A percentile compares a stretch with the other conserved stretches of the same genome.
Conservation (phyloP, 192 early-diverging fungal species). For the Mortierella hygrophila region DNA sequence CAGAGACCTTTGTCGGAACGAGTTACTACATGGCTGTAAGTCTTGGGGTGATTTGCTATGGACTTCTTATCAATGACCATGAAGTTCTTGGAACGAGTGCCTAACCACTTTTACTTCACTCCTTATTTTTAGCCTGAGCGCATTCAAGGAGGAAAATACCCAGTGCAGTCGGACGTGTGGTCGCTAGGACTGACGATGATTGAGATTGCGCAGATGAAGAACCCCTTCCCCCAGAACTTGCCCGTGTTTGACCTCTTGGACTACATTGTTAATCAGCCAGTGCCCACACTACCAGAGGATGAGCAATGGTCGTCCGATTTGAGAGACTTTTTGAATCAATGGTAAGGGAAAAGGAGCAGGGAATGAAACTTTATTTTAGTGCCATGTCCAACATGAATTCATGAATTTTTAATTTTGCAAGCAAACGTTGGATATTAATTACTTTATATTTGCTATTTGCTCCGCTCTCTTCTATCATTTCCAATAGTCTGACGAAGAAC, state of each 20-base stretch:
- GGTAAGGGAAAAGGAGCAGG: slow-evolving; percentile 61
- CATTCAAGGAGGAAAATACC: slow-evolving; percentile 90
- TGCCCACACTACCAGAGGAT: slow-evolving; percentile 80
- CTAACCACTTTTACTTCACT: not conserved
- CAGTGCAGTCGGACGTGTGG: slow-evolving; percentile 97
- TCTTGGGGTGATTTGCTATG: not conserved
- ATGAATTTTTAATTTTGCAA: not conserved
- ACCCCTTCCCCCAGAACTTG: slow-evolving; percentile 89
- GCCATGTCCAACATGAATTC: not conserved
- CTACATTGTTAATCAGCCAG: slow-evolving; percentile 91
- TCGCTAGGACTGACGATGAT: slow-evolving; percentile 93
- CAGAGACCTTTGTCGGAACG: slow-evolving; percentile 97
- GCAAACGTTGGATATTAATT: slow-evolving; percentile 16
- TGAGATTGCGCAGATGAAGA: slow-evolving; percentile 92
- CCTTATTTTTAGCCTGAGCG: slow-evolving; percentile 85
- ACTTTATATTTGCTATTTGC: slow-evolving; percentile 8
- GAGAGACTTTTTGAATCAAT: slow-evolving; percentile 78
- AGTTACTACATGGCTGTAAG: slow-evolving; percentile 95
- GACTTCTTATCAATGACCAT: not conserved
- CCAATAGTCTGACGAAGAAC: slow-evolving; percentile 79
- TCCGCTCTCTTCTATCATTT: not conserved
- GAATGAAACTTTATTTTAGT: slow-evolving; percentile 15
- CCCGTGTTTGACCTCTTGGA: slow-evolving; percentile 94
- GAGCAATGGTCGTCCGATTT: slow-evolving; percentile 71
- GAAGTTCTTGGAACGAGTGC: not conserved